Conservation (phyloP, 192 early-diverging fungal species). For the Coemansia sp. region DNA sequence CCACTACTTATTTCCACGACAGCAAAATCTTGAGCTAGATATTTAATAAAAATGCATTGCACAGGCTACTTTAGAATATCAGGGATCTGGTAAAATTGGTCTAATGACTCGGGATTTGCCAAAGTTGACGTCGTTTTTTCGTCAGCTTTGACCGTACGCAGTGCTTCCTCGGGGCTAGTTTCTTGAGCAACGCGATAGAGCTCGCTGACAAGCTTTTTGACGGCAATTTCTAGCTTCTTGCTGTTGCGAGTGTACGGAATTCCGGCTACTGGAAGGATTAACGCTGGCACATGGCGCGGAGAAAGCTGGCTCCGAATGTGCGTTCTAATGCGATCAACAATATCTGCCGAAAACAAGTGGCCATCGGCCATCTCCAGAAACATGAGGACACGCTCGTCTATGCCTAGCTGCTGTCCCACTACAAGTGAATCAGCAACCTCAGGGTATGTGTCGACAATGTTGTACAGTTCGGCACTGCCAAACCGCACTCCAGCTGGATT, state of each 20-base stretch:
- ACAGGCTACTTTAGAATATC: constrained; percentile 32
- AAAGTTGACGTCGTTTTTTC: constrained; percentile 81
- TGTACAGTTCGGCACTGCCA: constrained; percentile 93
- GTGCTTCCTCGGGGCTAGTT: constrained; percentile 57
- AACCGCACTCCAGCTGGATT: constrained; percentile 94
- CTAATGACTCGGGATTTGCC: constrained; percentile 86
- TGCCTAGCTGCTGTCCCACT: constrained; percentile 82
- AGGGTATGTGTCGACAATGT: constrained; percentile 80
- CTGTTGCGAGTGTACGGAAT: constrained; percentile 97
- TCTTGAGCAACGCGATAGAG: constrained; percentile 45
- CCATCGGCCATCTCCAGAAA: constrained; percentile 83
- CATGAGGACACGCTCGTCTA: constrained; percentile 89
- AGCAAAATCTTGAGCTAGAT: constrained; percentile 11
- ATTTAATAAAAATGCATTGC: not conserved
- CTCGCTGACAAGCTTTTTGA: constrained; percentile 68
- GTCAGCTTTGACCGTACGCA: constrained; percentile 58
- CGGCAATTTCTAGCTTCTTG: constrained; percentile 97
- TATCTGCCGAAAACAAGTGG: constrained; percentile 55
- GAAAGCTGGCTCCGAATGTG: constrained; percentile 84
- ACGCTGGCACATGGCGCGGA: constrained; percentile 87
- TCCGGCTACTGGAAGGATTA: constrained; percentile 74
- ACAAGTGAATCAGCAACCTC: constrained; percentile 85
- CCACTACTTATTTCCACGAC: constrained; percentile 46
- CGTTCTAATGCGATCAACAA: constrained; percentile 70
- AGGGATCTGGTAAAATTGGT: constrained; percentile 80